Base-by-base conservation (phyloP, 768 basidiomycete species). In the Trametes villosa region DNA sequence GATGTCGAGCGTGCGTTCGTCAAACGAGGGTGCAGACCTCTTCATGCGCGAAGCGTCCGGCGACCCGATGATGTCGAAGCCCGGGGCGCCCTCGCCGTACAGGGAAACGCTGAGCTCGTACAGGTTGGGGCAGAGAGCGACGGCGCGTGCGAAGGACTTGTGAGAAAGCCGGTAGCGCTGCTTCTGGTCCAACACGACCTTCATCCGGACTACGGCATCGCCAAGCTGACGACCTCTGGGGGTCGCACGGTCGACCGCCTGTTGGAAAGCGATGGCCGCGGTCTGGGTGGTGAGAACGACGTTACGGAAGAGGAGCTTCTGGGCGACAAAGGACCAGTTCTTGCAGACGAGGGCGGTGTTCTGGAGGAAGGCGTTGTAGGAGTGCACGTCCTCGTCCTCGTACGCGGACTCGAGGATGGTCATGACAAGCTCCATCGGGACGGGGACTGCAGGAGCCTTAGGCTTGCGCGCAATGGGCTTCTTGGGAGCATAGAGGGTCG, bases 351-450 rank as follows among this genome's bases (percentile, higher is more conserved):
- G 80, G 3, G 87, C 75, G 67, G 83, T 87, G 47, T 79, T 71
- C 51, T 70, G 72, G 48, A 91, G 77, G 20, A 88, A 75, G 13
- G 71, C 65, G 40, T 72, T 69, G 65, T 81, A 74, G 4, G 74
- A 67, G 12, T 74, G 69, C 30, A 72, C 62, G 27, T 75, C 70
- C 33, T 77, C 73, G 49, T 78, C 72, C 41, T 77, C 74, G 55
- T 77, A 81, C 4, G 83, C 82, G 15, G 79, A 72, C 71, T 89
- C 86, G 63, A 91, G 80, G 70, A 91, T 84, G 65, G 79, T 68
- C 57, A 88, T 73, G 41, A 86, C 78, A 47, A 91, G 68, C 72
- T 91, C 89, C 62, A 87, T 76, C 11, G 89, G 89, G 40, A 91
- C 60, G 62, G 51, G 65, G 53, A 58, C 49, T 40, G 62, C 57